Evolutionary conservation across 495 filamentous ascomycete species (phyloP), one percentile per base, ranked within the genome.

Genomic region (Podospora australis): DNA sequence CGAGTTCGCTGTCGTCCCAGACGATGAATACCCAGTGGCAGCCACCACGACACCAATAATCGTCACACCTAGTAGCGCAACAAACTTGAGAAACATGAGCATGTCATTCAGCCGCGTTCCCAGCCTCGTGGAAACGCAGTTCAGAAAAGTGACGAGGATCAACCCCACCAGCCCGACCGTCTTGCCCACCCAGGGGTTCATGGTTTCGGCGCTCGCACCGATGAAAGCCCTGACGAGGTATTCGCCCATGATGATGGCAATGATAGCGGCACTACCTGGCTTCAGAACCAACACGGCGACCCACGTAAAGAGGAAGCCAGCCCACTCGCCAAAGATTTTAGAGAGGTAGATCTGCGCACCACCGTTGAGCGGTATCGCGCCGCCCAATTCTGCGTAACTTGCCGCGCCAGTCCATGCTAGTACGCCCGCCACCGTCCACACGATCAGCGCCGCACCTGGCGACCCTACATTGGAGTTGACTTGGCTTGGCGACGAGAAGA

Each of bases 181-280:
- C 68, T 97, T 98, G 66, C 88, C 92, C 56, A 95, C 80, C 89
- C 90, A 96, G 2, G 82, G 73, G 55, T 79, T 94, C 47, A 82
- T 73, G 19, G 78, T 78, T 55, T 84, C 83, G 0, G 81, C 81
- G 44, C 95, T 87, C 10, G 89, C 82, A 14, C 87, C 88, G 39
- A 95, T 82, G 20, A 82, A 74, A 1, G 89, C 90, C 22, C 90
- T 78, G 50, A 96, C 90, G 20, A 95, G 71, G 59, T 98, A 98
- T 65, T 98, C 92, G 21, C 94, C 92, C 69, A 96, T 96, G 51
- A 98, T 97, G 46, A 98, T 96, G 22, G 90, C 80, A 47, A 97
- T 88, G 63, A 98, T 98, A 21, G 92, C 92, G 6, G 90, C 81
- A 11, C 86, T 85, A 1, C 92, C 92, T 6, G 92, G 92, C 66